A percentile compares a stretch with the other conserved stretches of the same genome.
These are phyloP conservation scores for Trichophyton verrucosum DNA, from an alignment of 2,329 filamentous ascomycete species.

Conservation along the genomic window DNA sequence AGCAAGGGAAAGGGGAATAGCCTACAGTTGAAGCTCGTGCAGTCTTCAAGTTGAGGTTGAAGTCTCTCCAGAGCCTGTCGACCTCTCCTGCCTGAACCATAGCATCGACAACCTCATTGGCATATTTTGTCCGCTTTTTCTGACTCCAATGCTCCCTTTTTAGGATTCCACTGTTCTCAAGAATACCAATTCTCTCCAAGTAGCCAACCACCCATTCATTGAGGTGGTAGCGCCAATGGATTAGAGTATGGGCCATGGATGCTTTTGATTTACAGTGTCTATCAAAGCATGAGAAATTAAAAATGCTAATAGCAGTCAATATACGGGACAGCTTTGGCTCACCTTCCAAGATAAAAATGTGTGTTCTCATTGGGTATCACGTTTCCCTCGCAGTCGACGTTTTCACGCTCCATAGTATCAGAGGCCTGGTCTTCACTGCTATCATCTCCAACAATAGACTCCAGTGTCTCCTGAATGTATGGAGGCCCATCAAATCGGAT, in stretches of 20 bases:
- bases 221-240: conserved; percentile 66
- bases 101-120: conserved; percentile 49
- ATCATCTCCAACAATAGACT: conserved; percentile 42
- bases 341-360: conserved; percentile 44
- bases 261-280: conserved; percentile 52
- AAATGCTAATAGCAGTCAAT: no score
- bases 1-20: neutral
- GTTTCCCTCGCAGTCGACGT: conserved; percentile 38
- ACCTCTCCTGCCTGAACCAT: conserved; percentile 53
- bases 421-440: conserved; percentile 31
- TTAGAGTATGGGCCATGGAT: conserved; percentile 55
- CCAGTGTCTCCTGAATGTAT: conserved; percentile 54
- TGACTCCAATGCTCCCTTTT: conserved; percentile 50
- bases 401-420: conserved; percentile 23
- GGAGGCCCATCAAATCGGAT: conserved; percentile 53
- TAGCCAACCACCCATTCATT: conserved; percentile 57
- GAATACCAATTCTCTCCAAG: conserved; percentile 47
- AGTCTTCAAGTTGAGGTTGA: conserved; percentile 49
- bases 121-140: conserved; percentile 47
- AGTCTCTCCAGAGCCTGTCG: conserved; percentile 50
- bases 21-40: conserved; percentile 41
- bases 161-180: conserved; percentile 45
- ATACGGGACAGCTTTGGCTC: conserved; percentile 12
- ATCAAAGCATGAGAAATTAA: neutral
- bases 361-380: conserved; percentile 33